phyloP scores from a whole-genome alignment of 164 flowering plant species.

The grape (Vitis vinifera) region ASM3070453v1 NC_081823.1:22036001-22036500 shows the following conservation, averaged over 20 bases:
- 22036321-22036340: neutral
- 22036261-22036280: constrained; percentile 52
- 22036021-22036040: neutral
- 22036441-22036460: too few species aligned
- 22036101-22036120: constrained; percentile 82
- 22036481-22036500: too few species aligned
- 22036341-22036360: too few species aligned
- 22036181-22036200: constrained; percentile 88
- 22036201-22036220: constrained; percentile 77
- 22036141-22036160: constrained; percentile 62
- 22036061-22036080: neutral
- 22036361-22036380: too few species aligned
- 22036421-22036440: too few species aligned
- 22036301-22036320: neutral
- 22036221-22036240: constrained; percentile 77
- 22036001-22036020: neutral
- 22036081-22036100: constrained; percentile 44
- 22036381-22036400: too few species aligned
- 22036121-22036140: constrained; percentile 80
- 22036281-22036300: constrained; percentile 1
- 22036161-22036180: constrained; percentile 60
- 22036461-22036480: too few species aligned
- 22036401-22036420: too few species aligned
- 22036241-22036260: constrained; percentile 90
- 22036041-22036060: neutral